Percentiles rank a stretch among this genome's conserved stretches.
phyloP scores from a whole-genome alignment of 2,329 filamentous ascomycete genomes.

The Fusarium sp. region DNA sequence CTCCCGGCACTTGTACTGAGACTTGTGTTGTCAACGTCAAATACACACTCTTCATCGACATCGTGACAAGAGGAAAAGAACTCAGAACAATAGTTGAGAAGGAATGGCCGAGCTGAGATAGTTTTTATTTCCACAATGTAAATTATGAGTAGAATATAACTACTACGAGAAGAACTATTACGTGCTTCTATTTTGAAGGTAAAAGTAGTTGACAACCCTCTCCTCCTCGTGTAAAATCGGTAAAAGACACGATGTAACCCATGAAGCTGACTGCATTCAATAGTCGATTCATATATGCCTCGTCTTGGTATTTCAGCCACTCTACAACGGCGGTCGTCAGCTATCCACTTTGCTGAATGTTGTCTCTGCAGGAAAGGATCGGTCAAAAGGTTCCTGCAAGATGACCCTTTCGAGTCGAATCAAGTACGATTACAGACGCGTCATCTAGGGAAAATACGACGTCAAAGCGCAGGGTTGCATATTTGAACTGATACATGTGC shows the following conservation, averaged over 20 bases:
- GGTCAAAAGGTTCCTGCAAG: not conserved
- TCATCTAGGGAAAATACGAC: not conserved
- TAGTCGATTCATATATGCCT: not conserved
- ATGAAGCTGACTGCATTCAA: not conserved
- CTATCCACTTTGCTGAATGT: not conserved
- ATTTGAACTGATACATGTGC: too few relatives aligned
- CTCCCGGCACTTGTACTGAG: not conserved
- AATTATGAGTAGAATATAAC: not conserved
- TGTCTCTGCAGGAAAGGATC: not conserved
- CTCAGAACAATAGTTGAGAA: fast-evolving
- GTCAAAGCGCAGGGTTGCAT: not conserved
- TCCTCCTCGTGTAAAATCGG: not conserved
- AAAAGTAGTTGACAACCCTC: fast-evolving
- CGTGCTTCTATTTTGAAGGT: not conserved
- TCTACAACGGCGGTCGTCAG: not conserved
- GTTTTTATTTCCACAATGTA: not conserved
- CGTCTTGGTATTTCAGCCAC: not conserved
- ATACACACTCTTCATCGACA: fast-evolving
- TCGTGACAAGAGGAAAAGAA: fast-evolving
- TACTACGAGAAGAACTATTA: not conserved
- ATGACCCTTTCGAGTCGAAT: not conserved
- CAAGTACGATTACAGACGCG: not conserved
- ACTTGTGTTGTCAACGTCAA: not conserved
- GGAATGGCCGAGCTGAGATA: fast-evolving
- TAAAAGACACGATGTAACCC: not conserved